Conservation (phyloP, 108 stramenopile species). For the Cyclotella baltica region DNA sequence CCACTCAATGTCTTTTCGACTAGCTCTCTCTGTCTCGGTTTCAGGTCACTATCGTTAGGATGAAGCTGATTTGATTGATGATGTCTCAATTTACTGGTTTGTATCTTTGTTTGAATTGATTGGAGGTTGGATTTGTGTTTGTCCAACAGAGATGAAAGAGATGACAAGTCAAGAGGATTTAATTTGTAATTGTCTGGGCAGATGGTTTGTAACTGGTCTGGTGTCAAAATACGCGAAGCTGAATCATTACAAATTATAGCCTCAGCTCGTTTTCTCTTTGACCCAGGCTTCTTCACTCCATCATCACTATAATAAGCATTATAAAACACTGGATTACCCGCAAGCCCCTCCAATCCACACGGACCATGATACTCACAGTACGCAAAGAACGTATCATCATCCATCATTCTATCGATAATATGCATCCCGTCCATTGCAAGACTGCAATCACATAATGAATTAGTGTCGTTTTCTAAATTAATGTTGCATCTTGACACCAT, state of each 20-base stretch:
- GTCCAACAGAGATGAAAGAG: constrained; percentile 13
- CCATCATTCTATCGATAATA: constrained; percentile 41
- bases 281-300: neutral
- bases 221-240: constrained; percentile 7
- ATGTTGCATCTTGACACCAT: neutral
- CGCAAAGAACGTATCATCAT: constrained; percentile 34
- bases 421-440: constrained; percentile 28
- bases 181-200: neutral
- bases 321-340: constrained; percentile 46
- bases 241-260: neutral
- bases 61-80: neutral
- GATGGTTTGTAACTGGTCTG: constrained; percentile 13
- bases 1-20: constrained; percentile 37
- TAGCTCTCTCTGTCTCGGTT: constrained; percentile 40
- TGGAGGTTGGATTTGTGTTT: constrained; percentile 19
- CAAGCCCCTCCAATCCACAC: constrained; percentile 36
- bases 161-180: neutral
- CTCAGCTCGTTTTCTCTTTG: neutral
- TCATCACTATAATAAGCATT: constrained; percentile 26
- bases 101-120: constrained; percentile 18
- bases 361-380: constrained; percentile 55
- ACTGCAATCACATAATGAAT: constrained; percentile 21
- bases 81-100: neutral
- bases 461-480: neutral
- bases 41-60: constrained; percentile 2